Conservation (phyloP, 352 stramenopile species). For the Globisporangium lucens region DNA sequence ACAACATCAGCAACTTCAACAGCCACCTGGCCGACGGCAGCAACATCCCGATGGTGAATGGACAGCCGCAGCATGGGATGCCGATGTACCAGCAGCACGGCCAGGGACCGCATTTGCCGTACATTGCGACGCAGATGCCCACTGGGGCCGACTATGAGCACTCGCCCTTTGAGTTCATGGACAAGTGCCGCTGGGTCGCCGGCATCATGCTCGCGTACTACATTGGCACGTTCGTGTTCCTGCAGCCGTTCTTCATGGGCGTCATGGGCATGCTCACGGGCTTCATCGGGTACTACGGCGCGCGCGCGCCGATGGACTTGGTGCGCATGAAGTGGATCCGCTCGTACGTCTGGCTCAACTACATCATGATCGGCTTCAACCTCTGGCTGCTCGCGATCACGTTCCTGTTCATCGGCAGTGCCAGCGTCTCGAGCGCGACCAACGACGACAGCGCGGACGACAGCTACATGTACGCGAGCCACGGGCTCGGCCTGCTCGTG, state of each 20-base stretch:
- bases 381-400: slow-evolving; percentile 55
- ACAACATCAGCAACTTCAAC: slow-evolving; percentile 32
- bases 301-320: slow-evolving; percentile 52
- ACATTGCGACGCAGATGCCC: slow-evolving; percentile 33
- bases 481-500: slow-evolving; percentile 43
- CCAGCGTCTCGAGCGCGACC: slow-evolving; percentile 6
- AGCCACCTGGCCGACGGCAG: slow-evolving; percentile 31
- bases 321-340: slow-evolving; percentile 69
- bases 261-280: slow-evolving; percentile 53
- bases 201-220: slow-evolving; percentile 70
- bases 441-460: slow-evolving; percentile 22
- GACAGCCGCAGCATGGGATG: slow-evolving; percentile 5
- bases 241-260: slow-evolving; percentile 70
- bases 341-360: slow-evolving; percentile 69
- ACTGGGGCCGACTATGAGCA: slow-evolving; percentile 29
- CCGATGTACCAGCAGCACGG: slow-evolving; percentile 10
- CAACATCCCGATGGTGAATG: slow-evolving; percentile 35
- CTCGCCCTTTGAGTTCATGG: slow-evolving; percentile 54
- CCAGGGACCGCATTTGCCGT: slow-evolving; percentile 17
- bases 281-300: slow-evolving; percentile 63
- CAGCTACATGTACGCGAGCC: slow-evolving; percentile 34
- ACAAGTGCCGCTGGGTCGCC: slow-evolving; percentile 58
- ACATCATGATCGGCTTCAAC: slow-evolving; percentile 64
- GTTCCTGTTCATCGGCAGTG: slow-evolving; percentile 28
- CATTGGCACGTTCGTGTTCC: slow-evolving; percentile 60